Evolutionary conservation across 2,329 filamentous ascomycete genomes (phyloP).

Genomic region (Thermoascus crustaceus): DNA sequence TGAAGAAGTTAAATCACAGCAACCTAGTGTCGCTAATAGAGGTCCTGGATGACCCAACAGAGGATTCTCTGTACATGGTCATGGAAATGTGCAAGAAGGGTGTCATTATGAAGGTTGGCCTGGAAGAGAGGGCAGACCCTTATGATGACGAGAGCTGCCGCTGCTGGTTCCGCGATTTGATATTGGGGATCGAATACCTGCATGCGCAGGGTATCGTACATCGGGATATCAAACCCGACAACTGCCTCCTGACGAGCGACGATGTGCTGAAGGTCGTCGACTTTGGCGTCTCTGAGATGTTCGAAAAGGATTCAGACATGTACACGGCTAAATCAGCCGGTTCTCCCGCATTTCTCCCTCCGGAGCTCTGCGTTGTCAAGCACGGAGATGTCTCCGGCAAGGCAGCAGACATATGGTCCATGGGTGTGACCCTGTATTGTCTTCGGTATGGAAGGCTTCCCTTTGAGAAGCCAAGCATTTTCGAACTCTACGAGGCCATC

Average conservation of each 20-base stretch:
- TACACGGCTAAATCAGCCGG: constrained; percentile 86
- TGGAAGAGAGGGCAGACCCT: constrained; percentile 74
- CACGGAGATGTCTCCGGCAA: constrained; percentile 83
- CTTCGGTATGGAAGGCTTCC: constrained; percentile 81
- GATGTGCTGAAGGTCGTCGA: constrained; percentile 96
- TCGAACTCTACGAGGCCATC: constrained; percentile 88
- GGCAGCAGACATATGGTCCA: constrained; percentile 95
- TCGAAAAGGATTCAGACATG: constrained; percentile 82
- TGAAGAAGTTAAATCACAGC: constrained; percentile 95
- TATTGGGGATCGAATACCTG: constrained; percentile 89
- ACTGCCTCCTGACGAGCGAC: constrained; percentile 79
- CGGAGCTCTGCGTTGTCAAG: constrained; percentile 78
- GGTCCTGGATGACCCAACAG: constrained; percentile 88
- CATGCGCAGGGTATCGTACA: constrained; percentile 93
- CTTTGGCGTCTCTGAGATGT: constrained; percentile 99
- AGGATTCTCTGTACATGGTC: constrained; percentile 97
- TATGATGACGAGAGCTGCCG: constrained; percentile 77
- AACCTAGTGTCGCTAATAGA: constrained; percentile 92
- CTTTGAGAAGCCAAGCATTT: constrained; percentile 68
- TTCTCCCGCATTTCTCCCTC: constrained; percentile 88
- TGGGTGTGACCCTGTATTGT: constrained; percentile 93
- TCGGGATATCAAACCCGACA: constrained; percentile 96
- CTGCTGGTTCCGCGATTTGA: constrained; percentile 89
- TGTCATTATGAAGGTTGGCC: constrained; percentile 88
- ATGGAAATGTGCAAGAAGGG: constrained; percentile 99